Base-by-base conservation (phyloP, 1,139 yeast genomes). In the Saccharomyces pastorianus region DNA sequence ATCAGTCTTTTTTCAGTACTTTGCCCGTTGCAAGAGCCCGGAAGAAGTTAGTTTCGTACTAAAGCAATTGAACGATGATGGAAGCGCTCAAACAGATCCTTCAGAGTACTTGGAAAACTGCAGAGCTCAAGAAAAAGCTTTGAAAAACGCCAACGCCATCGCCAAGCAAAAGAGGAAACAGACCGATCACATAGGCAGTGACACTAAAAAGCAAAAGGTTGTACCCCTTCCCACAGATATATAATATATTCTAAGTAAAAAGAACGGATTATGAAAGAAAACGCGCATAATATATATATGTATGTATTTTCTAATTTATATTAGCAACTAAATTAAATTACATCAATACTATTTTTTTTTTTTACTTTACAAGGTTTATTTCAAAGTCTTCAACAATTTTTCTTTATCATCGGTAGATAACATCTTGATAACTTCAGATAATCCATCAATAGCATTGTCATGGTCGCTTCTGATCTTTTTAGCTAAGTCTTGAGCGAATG, bases 351-450 rank as follows among this genome's bases (percentile, higher is more conserved):
- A 17, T 17, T 38, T 38, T 38, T 20, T 38, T 20, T 17, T 6
- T 38, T 38, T 17, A 38, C 26, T 20, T 38, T 11, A 38, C 44
- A 38, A 3, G 11, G 6, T 25, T 47, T 34, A 51, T 41, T 41
- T 51, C 20, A 51, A 9, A 23, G 47, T 51, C 20, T 47, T 51
- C 32, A 47, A 17, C 20, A 51, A 26, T 58, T 79, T 76, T 55
- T 78, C 82, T 66, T 79, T 83, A 61, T 85, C 88, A 57, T 80
- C 82, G 47, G 79, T 77, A 23, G 87, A 74, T 64, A 87, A 75
- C 59, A 78, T 71, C 59, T 80, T 75, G 60, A 86, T 70, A 46
- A 83, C 84, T 58, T 83, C 88, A 60, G 81, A 77, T 62, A 87
- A 74, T 50, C 84, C 85, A 55, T 74, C 71, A 51, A 81, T 76